Conservation (phyloP, 1,139 yeast species). For the Yamadazyma trypodendri region DNA sequence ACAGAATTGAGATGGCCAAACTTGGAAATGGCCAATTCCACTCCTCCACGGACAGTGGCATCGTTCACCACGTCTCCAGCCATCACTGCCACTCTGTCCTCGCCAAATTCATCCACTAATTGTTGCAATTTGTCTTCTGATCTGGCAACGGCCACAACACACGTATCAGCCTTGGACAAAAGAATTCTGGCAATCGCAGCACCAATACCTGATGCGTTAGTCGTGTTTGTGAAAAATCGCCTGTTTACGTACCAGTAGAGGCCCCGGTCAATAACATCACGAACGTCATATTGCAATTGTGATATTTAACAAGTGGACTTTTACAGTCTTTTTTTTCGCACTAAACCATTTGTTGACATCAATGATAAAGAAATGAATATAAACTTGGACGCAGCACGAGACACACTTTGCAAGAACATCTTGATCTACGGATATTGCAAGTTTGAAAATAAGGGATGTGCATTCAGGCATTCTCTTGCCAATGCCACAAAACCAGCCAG, state of each 20-base stretch:
- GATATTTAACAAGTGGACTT: too few relatives aligned
- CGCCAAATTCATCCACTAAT: conserved; percentile 45
- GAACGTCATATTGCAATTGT: conserved; percentile 12
- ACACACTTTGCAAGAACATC: conserved; percentile 81
- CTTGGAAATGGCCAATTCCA: conserved; percentile 45
- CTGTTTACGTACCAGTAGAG: conserved; percentile 44
- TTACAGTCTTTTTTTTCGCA: neutral
- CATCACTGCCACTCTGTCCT: conserved; percentile 50
- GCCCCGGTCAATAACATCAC: conserved; percentile 63
- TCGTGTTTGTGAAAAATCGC: conserved; percentile 5
- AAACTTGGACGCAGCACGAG: conserved; percentile 59
- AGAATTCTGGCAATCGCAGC: conserved; percentile 60
- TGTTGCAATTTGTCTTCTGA: conserved; percentile 46
- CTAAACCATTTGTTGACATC: neutral
- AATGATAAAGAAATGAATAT: conserved; percentile 32
- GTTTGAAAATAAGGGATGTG: conserved; percentile 86
- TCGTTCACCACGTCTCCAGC: conserved; percentile 65
- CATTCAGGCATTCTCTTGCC: conserved; percentile 55
- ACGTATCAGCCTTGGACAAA: conserved; percentile 38
- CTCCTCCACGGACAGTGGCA: conserved; percentile 35
- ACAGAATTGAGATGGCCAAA: conserved; percentile 69
- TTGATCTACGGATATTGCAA: conserved; percentile 88
- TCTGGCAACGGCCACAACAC: conserved; percentile 74
- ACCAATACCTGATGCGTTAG: conserved; percentile 63
- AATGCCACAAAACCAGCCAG: conserved; percentile 4